A percentile compares a stretch with the other conserved stretches of the same genome.
phyloP scores from a whole-genome alignment of 208 protist genomes.

The Zelonia costaricensis region DNA sequence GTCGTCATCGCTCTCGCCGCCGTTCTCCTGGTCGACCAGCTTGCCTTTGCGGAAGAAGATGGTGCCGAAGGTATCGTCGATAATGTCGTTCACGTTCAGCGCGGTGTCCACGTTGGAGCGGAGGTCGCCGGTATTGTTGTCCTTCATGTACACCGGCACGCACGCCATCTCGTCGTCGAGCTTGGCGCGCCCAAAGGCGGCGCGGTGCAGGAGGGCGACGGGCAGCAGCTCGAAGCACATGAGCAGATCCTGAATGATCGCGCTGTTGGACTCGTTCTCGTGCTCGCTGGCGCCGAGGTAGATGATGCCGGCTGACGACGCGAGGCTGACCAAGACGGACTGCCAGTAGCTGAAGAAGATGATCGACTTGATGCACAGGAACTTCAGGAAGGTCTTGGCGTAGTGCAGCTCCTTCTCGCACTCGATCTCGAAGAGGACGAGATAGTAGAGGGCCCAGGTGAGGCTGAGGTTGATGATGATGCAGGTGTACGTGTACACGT shows the following conservation, averaged over 20 bases:
- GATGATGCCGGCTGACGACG: slow-evolving; percentile 40
- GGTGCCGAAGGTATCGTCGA: slow-evolving; percentile 84
- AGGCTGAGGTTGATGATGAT: slow-evolving; percentile 87
- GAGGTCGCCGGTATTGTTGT: slow-evolving; percentile 55
- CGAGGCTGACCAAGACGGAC: slow-evolving; percentile 61
- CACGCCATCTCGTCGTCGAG: slow-evolving; percentile 78
- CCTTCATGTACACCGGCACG: slow-evolving; percentile 84
- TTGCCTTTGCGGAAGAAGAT: slow-evolving; percentile 81
- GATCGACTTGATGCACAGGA: slow-evolving; percentile 88
- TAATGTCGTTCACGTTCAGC: slow-evolving; percentile 76
- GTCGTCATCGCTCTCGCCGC: slow-evolving; percentile 48
- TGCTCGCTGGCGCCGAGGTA: slow-evolving; percentile 49
- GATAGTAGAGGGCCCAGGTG: slow-evolving; percentile 81
- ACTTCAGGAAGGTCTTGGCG: slow-evolving; percentile 84
- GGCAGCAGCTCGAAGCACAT: slow-evolving; percentile 88
- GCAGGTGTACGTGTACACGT: slow-evolving; percentile 84
- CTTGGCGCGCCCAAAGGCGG: slow-evolving; percentile 73
- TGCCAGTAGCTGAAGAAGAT: slow-evolving; percentile 93
- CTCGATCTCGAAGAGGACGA: slow-evolving; percentile 88
- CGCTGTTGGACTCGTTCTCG: slow-evolving; percentile 41
- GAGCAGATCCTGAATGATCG: slow-evolving; percentile 79
- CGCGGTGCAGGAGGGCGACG: slow-evolving; percentile 80
- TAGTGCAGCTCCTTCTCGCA: slow-evolving; percentile 82
- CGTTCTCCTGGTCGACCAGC: slow-evolving; percentile 80
- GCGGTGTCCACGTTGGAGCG: slow-evolving; percentile 74